A percentile compares a stretch with the other conserved stretches of the same genome.
Evolutionary conservation across 2,329 filamentous ascomycete genomes (phyloP).

Genomic region (Stemphylium beticola): DNA sequence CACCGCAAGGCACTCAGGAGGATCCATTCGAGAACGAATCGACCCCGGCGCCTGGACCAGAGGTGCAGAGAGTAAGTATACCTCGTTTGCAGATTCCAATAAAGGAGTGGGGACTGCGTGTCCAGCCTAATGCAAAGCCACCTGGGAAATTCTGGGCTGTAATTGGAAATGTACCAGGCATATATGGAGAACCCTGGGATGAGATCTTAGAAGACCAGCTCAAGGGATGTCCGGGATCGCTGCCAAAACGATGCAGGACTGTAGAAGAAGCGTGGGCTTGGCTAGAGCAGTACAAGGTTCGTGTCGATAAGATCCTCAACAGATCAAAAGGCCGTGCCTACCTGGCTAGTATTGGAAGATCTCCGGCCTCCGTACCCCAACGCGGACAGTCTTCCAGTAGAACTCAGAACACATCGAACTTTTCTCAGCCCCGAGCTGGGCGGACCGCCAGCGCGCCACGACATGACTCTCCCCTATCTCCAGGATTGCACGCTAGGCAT

Average conservation of each 20-base stretch:
- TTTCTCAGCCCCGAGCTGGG: too few species aligned
- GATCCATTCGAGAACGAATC: constrained; percentile 21
- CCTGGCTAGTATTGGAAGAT: not conserved
- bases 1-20: constrained; percentile 16
- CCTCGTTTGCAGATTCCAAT: not conserved
- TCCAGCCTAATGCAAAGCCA: not conserved
- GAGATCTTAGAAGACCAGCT: not conserved
- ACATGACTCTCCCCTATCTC: too few species aligned
- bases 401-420: not conserved
- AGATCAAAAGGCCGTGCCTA: not conserved
- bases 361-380: not conserved
- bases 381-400: not conserved
- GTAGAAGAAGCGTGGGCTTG: not conserved
- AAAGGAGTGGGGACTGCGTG: not conserved
- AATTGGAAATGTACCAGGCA: not conserved
- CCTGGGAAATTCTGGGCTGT: not conserved
- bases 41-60: constrained; percentile 16
- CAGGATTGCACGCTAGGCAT: too few species aligned
- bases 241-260: not conserved
- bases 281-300: not conserved
- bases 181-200: not conserved
- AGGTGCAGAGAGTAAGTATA: too few species aligned
- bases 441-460: too few species aligned
- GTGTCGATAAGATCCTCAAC: not conserved
- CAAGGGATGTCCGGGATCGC: not conserved